These are phyloP conservation scores for Odontarrhena argentea DNA, from an alignment of 345 rosid genomes.

Conservation along the genomic window DNA sequence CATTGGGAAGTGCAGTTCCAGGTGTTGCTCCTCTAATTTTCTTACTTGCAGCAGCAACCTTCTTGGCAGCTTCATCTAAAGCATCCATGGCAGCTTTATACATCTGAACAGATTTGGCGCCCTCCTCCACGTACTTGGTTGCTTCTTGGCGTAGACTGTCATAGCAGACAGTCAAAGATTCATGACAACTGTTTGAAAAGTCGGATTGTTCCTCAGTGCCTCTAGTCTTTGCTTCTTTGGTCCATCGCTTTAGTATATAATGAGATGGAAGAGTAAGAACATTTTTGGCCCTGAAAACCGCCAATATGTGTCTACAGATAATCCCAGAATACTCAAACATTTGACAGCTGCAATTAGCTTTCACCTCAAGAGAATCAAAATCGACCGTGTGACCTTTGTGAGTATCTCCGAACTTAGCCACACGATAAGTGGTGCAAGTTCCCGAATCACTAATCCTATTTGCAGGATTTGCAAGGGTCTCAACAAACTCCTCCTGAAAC, in stretches of 20 bases:
- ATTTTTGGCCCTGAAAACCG: constrained; percentile 73
- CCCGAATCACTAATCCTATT: constrained; percentile 64
- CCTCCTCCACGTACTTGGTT: constrained; percentile 77
- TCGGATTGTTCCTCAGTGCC: constrained; percentile 48
- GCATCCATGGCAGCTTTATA: constrained; percentile 78
- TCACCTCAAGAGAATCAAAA: constrained; percentile 64
- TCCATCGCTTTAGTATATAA: constrained; percentile 74
- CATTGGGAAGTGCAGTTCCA: constrained; percentile 42
- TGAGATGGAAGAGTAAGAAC: constrained; percentile 72
- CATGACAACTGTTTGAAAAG: constrained; percentile 47
- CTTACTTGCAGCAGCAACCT: constrained; percentile 55
- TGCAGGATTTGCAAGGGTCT: constrained; percentile 70
- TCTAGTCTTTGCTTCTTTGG: constrained; percentile 68
- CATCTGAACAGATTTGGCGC: constrained; percentile 68
- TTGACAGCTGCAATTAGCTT: constrained; percentile 79
- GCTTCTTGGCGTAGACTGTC: constrained; percentile 75
- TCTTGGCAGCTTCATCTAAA: constrained; percentile 67
- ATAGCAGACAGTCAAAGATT: constrained; percentile 56
- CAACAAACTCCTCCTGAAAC: constrained; percentile 83
- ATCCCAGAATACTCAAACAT: constrained; percentile 85
- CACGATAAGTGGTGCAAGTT: constrained; percentile 53
- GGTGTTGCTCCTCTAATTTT: constrained; percentile 46
- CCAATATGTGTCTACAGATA: constrained; percentile 71
- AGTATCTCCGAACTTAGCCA: constrained; percentile 70
- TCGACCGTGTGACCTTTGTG: constrained; percentile 60